Evolutionary conservation across 805 yeast genomes (phyloP).

Genomic region (Pichia phayaonensis): DNA sequence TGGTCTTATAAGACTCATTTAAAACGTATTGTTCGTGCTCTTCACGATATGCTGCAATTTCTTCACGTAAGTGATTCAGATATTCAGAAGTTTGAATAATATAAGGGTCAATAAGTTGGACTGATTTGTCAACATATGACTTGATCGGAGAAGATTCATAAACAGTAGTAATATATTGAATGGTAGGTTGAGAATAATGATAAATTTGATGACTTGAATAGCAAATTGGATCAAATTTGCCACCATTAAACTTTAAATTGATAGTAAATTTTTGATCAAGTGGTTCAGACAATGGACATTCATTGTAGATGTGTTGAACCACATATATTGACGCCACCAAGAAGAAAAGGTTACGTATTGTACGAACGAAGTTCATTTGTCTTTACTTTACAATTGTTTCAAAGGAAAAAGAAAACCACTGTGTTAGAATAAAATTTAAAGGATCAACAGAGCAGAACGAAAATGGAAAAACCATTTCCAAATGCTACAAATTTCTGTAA

Average conservation of each 20-base stretch:
- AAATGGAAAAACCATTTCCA: background rate
- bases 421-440: background rate
- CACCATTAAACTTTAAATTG: background rate
- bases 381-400: background rate
- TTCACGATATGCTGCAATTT: conserved; percentile 2
- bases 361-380: background rate
- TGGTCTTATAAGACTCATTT: conserved; percentile 1
- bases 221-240: conserved; percentile 6
- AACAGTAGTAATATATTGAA: background rate
- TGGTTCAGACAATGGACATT: background rate
- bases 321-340: background rate
- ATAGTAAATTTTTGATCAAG: background rate
- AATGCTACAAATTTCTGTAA: too few species aligned
- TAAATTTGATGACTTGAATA: conserved; percentile 1
- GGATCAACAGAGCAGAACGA: background rate
- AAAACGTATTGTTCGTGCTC: conserved; percentile 4
- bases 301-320: background rate
- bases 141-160: conserved; percentile 3
- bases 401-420: background rate
- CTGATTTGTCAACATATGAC: conserved; percentile 3
- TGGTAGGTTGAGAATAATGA: conserved; percentile 1
- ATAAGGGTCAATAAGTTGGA: background rate
- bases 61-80: background rate
- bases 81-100: background rate
- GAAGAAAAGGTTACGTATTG: background rate